Evolutionary conservation across 1,284 basidiomycete species (phyloP).

Genomic region (Cutaneotrichosporon dermatis): DNA sequence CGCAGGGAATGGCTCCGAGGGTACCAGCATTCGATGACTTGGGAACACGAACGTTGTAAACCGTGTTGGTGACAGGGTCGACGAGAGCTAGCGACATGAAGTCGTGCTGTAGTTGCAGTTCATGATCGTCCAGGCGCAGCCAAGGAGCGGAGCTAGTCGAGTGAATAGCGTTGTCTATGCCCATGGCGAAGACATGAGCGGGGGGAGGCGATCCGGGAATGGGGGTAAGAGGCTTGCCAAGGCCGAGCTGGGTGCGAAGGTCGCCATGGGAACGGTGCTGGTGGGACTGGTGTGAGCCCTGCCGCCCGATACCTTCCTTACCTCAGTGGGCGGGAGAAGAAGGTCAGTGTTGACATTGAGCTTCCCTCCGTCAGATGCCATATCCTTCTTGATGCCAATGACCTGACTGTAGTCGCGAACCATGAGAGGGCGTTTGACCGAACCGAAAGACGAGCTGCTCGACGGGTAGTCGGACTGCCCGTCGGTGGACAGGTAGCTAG

Average conservation of each 20-base stretch:
- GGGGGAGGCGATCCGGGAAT: background rate
- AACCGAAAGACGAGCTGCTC: background rate
- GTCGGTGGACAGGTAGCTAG: constrained; percentile 4
- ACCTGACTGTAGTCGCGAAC: constrained; percentile 31
- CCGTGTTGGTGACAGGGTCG: constrained; percentile 15
- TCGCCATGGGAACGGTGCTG: background rate
- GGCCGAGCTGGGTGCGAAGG: constrained; percentile 13
- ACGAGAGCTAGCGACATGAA: constrained; percentile 11
- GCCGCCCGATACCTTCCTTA: background rate
- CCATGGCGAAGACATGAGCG: background rate
- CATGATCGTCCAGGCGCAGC: background rate
- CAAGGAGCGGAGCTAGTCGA: constrained; percentile 7
- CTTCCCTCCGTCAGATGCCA: background rate
- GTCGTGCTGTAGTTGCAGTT: background rate
- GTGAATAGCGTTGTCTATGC: constrained; percentile 15
- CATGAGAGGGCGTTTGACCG: constrained; percentile 21
- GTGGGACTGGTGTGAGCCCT: background rate
- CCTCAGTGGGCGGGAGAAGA: background rate
- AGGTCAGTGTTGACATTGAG: background rate
- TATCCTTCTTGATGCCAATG: constrained; percentile 28
- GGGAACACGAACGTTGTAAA: constrained; percentile 15
- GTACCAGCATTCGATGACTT: constrained; percentile 2
- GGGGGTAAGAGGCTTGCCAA: constrained; percentile 11
- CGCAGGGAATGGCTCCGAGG: background rate
- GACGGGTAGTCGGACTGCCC: constrained; percentile 1